Evolutionary conservation across 805 yeast species (phyloP), one percentile per base, ranked within the genome.

Genomic region (Barnettozyma botsteinii): DNA sequence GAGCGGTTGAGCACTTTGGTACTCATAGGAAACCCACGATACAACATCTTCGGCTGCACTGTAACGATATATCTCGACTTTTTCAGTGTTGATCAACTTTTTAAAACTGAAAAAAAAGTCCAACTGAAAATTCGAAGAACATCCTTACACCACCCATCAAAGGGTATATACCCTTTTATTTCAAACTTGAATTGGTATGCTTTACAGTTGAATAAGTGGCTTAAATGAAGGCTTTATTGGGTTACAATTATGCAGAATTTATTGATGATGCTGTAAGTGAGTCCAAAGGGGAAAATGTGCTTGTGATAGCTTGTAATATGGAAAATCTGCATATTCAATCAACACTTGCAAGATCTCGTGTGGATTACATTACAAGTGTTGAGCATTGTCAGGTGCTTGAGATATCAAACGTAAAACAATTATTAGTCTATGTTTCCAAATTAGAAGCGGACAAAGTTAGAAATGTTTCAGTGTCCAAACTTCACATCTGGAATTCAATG

Each of bases 71-170:
- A 20, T 8, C 13, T 14, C 13, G 4, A 29, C 18, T 29, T 10
- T 18, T 18, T 14, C 13, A 29, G 23, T 32, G 30, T 22, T 22
- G 34, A 31, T 20, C 35, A 25, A 14, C 12, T 28, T 41, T 37
- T 38, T 38, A 31, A 28, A 14, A 25, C 23, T 23, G 30, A 25
- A 35, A 45, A 36, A 38, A 38, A 38, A 33, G 21, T 29, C 14
- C 22, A 26, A 34, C 17, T 26, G 26, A 34, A 21, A 35, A 18
- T 25, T 12, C 26, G 10, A 14, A 14, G n/a, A n/a, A 38, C 46
- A 42, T 33, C 48, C 44, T 15, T 7, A 43, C 44, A 40, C 41
- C 42, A 37, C n/a, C n/a, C n/a, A n/a, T n/a, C n/a, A n/a, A n/a
- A n/a, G n/a, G n/a, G n/a, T n/a, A n/a, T n/a, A n/a, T n/a, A n/a